phyloP scores from a whole-genome alignment of 176 grass and related monocot genomes.

The Rhynchospora breviuscula region DNA sequence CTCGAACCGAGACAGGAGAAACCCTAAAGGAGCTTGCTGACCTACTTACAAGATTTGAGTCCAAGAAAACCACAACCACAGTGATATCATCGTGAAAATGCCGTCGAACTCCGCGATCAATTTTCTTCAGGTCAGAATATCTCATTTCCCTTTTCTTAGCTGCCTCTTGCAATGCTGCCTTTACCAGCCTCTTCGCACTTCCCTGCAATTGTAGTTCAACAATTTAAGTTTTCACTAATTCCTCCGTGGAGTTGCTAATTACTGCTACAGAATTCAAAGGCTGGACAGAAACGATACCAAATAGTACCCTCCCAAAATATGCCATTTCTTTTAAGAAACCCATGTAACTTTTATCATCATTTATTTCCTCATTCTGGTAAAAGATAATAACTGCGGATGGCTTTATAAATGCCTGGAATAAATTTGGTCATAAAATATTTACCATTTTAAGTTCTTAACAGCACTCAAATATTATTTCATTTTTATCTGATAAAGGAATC shows the following conservation, averaged over 20 bases:
- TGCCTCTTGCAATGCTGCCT: constrained; percentile 41
- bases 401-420: no score
- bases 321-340: background rate
- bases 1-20: constrained; percentile 13
- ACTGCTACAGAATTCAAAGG: background rate
- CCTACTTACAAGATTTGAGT: constrained; percentile 26
- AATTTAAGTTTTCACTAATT: background rate
- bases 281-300: background rate
- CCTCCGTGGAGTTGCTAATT: background rate
- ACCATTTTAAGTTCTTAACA: background rate
- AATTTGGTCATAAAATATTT: no score
- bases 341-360: background rate
- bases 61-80: constrained; percentile 45
- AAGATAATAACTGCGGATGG: background rate
- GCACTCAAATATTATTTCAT: background rate
- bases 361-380: background rate
- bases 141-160: constrained; percentile 54
- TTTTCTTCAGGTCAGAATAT: constrained; percentile 36
- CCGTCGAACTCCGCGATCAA: constrained; percentile 31
- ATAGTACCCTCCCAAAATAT: background rate
- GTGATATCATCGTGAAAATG: constrained; percentile 55
- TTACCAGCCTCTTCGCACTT: constrained; percentile 40
- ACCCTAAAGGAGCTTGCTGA: constrained; percentile 15
- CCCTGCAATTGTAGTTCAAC: constrained; percentile 33
- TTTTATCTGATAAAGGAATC: background rate